These are phyloP conservation scores for Nannizzia gypsea DNA, from an alignment of 2,329 filamentous ascomycete genomes.

Conservation along the genomic window DNA sequence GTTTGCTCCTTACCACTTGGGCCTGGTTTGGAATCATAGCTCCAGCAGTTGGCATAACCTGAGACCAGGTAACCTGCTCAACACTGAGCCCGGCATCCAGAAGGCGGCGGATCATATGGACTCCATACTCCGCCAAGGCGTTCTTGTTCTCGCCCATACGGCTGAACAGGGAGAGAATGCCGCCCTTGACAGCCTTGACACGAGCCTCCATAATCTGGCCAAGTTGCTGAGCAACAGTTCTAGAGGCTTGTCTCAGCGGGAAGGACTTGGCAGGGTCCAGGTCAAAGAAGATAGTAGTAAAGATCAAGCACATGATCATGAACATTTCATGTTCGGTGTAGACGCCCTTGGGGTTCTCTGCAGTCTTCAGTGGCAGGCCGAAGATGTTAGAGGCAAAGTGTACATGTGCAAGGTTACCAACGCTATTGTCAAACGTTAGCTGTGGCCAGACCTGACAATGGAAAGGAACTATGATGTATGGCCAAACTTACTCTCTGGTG, in stretches of 20 bases:
- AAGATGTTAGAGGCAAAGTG: constrained; percentile 20
- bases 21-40: constrained; percentile 57
- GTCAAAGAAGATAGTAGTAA: constrained; percentile 39
- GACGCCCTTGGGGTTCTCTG: constrained; percentile 19
- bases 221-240: constrained; percentile 31
- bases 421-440: constrained; percentile 3
- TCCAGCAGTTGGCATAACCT: constrained; percentile 55
- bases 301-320: constrained; percentile 33
- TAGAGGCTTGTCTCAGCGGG: constrained; percentile 35
- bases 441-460: background rate
- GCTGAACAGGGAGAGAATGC: constrained; percentile 42
- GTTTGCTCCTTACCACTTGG: constrained; percentile 16
- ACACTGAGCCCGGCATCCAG: constrained; percentile 50
- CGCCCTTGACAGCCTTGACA: constrained; percentile 31
- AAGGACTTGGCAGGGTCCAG: constrained; percentile 38
- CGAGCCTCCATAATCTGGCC: constrained; percentile 30
- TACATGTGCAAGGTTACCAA: constrained; percentile 20
- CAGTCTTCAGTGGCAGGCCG: constrained; percentile 18
- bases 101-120: constrained; percentile 52
- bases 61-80: constrained; percentile 58
- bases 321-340: constrained; percentile 47
- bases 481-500: constrained; percentile 23
- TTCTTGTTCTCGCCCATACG: constrained; percentile 42
- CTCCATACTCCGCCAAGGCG: constrained; percentile 51
- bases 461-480: background rate